Conservation (phyloP, 2,329 filamentous ascomycete genomes). For the Pestalotiopsis sp. region DNA sequence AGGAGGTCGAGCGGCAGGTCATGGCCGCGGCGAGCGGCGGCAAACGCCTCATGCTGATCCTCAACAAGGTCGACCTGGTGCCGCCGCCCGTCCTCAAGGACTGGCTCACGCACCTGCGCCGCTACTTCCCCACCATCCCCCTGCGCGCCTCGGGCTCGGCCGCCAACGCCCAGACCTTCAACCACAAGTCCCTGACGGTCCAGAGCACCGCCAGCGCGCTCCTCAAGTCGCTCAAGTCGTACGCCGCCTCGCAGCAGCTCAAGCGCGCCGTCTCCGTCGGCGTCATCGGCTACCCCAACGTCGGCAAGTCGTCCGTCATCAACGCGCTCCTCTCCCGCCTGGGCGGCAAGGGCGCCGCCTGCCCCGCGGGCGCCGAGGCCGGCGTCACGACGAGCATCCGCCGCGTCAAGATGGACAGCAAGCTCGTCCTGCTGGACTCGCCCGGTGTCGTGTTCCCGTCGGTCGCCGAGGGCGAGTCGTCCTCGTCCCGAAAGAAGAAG, state of each 20-base stretch:
- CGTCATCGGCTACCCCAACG: constrained; percentile 93
- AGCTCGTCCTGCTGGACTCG: constrained; percentile 89
- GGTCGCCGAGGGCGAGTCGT: constrained; percentile 32
- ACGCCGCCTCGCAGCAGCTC: constrained; percentile 77
- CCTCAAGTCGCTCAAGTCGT: constrained; percentile 88
- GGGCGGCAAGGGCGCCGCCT: constrained; percentile 67
- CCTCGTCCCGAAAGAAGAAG: constrained; percentile 15
- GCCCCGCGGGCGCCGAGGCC: constrained; percentile 86
- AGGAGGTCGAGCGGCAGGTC: constrained; percentile 85
- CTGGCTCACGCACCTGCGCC: constrained; percentile 82
- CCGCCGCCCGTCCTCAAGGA: constrained; percentile 78
- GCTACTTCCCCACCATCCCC: constrained; percentile 89
- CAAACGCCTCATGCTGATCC: constrained; percentile 85
- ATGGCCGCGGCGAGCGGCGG: constrained; percentile 83
- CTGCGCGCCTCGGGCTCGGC: constrained; percentile 81
- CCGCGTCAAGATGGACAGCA: constrained; percentile 91
- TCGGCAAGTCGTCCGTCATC: constrained; percentile 95
- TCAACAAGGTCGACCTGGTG: constrained; percentile 95
- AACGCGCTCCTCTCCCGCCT: constrained; percentile 83
- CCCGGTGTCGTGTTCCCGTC: constrained; percentile 93
- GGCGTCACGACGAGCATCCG: constrained; percentile 88
- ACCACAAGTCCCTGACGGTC: constrained; percentile 85
- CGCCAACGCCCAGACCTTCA: constrained; percentile 85
- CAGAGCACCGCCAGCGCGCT: constrained; percentile 83
- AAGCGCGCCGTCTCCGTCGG: constrained; percentile 90